Percentiles rank a stretch among this genome's conserved stretches.
Conservation (phyloP, 257 asterid genomes). For the Capsicum chinense region DNA sequence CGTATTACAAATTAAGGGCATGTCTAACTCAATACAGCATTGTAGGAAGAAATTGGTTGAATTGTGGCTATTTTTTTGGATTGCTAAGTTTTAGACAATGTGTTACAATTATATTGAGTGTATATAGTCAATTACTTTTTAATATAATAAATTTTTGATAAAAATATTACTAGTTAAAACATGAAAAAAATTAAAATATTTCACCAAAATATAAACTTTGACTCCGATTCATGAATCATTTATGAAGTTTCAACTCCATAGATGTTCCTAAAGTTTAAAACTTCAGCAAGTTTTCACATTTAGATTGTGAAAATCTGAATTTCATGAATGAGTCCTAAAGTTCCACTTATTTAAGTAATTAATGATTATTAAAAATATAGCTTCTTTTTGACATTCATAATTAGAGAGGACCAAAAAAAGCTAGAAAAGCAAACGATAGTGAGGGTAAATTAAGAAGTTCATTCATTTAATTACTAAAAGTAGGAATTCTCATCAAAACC, state of each 20-base stretch:
- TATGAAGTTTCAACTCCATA: background rate
- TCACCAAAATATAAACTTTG: background rate
- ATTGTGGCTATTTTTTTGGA: too few relatives aligned
- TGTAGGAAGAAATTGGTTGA: background rate
- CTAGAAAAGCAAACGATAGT: background rate
- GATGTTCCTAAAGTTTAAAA: too few relatives aligned
- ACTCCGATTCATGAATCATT: background rate
- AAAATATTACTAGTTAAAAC: background rate
- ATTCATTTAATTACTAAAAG: background rate
- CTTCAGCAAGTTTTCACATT: background rate
- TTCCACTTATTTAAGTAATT: background rate
- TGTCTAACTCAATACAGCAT: background rate
- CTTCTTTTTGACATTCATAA: conserved; percentile 10
- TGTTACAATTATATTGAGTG: background rate
- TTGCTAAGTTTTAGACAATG: background rate
- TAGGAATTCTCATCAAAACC: background rate
- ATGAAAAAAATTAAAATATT: background rate
- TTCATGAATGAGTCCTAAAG: background rate
- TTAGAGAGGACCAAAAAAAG: conserved; percentile 24
- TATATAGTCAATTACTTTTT: background rate
- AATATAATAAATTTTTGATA: background rate
- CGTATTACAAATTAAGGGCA: too few relatives aligned
- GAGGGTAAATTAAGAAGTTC: background rate
- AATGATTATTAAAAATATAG: background rate
- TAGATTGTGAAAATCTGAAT: background rate